Base-by-base conservation (phyloP, 306 rosid species). In the Vicia sativa region DNA sequence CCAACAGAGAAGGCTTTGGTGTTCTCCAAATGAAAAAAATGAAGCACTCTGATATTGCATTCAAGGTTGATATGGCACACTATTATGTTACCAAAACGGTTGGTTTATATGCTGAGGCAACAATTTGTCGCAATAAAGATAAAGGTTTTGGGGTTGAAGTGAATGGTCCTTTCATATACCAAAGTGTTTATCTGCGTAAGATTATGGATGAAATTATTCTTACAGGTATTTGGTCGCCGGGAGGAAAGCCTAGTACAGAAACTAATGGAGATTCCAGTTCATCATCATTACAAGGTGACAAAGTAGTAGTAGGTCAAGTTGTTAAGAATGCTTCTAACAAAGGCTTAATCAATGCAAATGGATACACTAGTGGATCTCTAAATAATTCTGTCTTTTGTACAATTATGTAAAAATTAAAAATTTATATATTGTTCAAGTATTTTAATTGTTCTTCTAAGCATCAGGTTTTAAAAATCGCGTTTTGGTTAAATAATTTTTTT, bases 331-430 rank as follows among this genome's bases (percentile, higher is more conserved):
- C 38, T 46, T 59, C 37, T 18, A 75, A 50, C 58, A 75, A 3
- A 50, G 79, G 74, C 0, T 54, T 75, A 18, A 75, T 75, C 41
- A 75, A 75, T 75, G 60, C 79, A 39, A 75, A 15, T 60, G 79
- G 74, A 39, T 67, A 68, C 79, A 75, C 79, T n/a, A 5, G 11
- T 2, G 79, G 74, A 16, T 15, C 26, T 42, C 46, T 75, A 3
- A 75, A 75, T 68, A 48, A 75, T 38, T 67, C 70, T 48, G 39
- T 75, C 39, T 11, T 52, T 52, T 52, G 58, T 52, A 21, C n/a
- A 3, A 19, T 52, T 52, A 52, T 52, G 31, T 52, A 52, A 52
- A 21, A 21, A 10, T 21, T 52, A 6, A 19, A 52, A 3, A 49
- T 18, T 18, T 2, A 3, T 49, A 49, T 49, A 16, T 3, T 18